Evolutionary conservation across 345 rosid species (phyloP).

Genomic region (Salix viminalis): DNA sequence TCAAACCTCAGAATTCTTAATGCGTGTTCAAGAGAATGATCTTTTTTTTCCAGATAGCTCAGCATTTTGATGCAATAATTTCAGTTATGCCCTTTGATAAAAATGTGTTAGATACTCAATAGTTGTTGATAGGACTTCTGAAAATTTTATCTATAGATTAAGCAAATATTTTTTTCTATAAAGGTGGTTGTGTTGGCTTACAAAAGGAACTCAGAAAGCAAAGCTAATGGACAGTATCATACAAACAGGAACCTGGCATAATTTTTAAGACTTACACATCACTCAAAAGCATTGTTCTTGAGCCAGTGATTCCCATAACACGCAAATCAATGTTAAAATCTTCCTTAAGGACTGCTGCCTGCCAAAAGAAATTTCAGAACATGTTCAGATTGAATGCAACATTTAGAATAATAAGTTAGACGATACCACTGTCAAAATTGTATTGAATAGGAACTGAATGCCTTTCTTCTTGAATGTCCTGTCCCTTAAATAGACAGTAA

Average conservation of each 20-base stretch:
- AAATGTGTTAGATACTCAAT: background rate
- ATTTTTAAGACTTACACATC: slow-evolving; percentile 58
- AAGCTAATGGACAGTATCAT: background rate
- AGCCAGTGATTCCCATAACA: slow-evolving; percentile 89
- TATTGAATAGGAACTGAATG: too few species aligned
- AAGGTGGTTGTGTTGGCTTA: background rate
- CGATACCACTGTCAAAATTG: too few species aligned
- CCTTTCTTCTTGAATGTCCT: too few species aligned
- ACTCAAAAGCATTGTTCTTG: slow-evolving; percentile 74
- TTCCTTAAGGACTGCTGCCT: slow-evolving; percentile 91
- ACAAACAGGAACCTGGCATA: background rate
- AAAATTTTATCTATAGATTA: background rate
- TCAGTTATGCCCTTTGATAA: background rate
- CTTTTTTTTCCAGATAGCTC: background rate
- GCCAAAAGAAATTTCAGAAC: slow-evolving; percentile 25
- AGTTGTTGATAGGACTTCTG: background rate
- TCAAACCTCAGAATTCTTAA: background rate
- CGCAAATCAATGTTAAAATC: slow-evolving; percentile 95
- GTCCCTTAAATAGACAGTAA: too few species aligned
- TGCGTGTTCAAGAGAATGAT: background rate
- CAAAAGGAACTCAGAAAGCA: background rate
- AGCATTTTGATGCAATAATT: background rate
- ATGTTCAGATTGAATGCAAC: slow-evolving; percentile 4
- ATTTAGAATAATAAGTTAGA: background rate
- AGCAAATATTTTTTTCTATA: background rate